phyloP scores from a whole-genome alignment of 2,329 filamentous ascomycete genomes.

The Xylariaceae sp. region DNA sequence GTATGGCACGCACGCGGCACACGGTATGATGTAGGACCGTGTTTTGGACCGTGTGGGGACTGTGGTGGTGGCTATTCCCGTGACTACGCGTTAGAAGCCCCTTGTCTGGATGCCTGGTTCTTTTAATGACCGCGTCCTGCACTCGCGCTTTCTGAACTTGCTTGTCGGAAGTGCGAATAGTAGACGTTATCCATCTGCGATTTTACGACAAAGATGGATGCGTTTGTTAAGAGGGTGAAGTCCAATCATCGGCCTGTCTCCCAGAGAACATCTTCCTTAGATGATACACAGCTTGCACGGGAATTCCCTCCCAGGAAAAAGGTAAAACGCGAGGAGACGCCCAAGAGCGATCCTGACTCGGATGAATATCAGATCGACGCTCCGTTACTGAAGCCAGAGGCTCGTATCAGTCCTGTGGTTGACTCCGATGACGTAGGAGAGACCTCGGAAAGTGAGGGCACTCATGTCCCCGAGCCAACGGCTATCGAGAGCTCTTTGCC shows the following conservation, averaged over 20 bases:
- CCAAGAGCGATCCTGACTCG: constrained; percentile 34
- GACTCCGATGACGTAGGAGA: constrained; percentile 28
- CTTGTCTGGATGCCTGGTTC: not conserved
- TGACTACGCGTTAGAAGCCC: constrained; percentile 24
- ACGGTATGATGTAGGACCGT: not conserved
- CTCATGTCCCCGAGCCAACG: constrained; percentile 40
- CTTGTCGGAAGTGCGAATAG: too few species aligned
- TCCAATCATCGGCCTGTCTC: constrained; percentile 3
- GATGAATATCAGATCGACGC: constrained; percentile 24
- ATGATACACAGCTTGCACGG: constrained; percentile 3
- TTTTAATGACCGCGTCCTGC: constrained; percentile 13
- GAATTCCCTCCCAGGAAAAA: constrained; percentile 32
- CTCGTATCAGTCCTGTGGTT: constrained; percentile 32
- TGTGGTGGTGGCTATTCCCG: constrained; percentile 4
- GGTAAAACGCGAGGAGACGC: constrained; percentile 29
- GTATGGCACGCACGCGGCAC: too few species aligned
- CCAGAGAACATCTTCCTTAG: constrained; percentile 8
- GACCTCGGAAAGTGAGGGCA: constrained; percentile 29
- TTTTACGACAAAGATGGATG: constrained; percentile 26
- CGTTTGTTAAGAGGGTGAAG: constrained; percentile 26
- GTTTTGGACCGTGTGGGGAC: too few species aligned
- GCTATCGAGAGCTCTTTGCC: constrained; percentile 69
- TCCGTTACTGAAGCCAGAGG: constrained; percentile 17
- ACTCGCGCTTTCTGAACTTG: not conserved
- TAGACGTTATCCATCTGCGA: not conserved